phyloP scores from a whole-genome alignment of 257 asterid species.

The Eucommia ulmoides region DNA sequence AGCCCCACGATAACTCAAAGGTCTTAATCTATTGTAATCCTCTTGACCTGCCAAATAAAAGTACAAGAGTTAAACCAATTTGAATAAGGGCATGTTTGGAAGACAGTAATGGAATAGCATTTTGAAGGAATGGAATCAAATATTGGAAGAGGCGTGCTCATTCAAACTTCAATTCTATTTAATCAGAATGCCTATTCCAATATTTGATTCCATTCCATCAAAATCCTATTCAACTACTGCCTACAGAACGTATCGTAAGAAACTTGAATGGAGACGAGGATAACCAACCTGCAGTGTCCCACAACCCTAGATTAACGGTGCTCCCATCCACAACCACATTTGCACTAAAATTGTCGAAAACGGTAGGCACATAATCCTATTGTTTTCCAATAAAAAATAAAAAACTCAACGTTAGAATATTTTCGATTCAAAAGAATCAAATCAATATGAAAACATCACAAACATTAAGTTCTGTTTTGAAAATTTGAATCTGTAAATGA shows the following conservation, averaged over 20 bases:
- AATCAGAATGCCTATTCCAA: no score
- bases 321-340: no score
- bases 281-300: conserved; percentile 83
- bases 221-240: no score
- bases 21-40: conserved; percentile 88
- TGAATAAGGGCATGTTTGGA: conserved; percentile 9
- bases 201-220: no score
- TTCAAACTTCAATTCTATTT: no score
- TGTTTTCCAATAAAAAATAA: conserved; percentile 1
- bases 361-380: conserved; percentile 91
- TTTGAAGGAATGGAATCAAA: no score
- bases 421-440: background rate
- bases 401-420: no score
- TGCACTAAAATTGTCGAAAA: no score
- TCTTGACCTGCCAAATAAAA: conserved; percentile 59
- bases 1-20: no score
- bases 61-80: conserved; percentile 3
- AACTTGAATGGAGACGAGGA: no score
- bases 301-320: conserved; percentile 69
- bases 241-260: no score
- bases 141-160: no score
- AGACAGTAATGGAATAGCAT: background rate
- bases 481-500: background rate
- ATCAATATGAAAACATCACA: background rate
- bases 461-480: background rate